Conservation (phyloP, 2,329 filamentous ascomycete species). For the Paraphaeosphaeria sporulosa region DNA sequence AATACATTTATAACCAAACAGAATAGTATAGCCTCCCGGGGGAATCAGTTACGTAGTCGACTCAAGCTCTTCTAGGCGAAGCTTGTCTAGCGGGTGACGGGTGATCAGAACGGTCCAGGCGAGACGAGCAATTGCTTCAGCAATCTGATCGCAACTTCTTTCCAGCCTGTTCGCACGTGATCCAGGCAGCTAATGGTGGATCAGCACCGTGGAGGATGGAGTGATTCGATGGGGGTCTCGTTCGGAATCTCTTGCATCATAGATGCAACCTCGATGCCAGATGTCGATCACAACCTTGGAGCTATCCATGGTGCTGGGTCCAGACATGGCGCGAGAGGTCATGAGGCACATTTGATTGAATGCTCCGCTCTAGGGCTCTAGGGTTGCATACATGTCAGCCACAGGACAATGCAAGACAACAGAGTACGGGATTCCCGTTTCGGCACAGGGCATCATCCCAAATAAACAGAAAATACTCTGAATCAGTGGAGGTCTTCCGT, state of each 20-base stretch:
- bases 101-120: not conserved
- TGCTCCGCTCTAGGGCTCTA: not conserved
- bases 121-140: not conserved
- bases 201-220: no score
- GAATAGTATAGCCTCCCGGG: not conserved
- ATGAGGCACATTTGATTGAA: not conserved
- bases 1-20: not conserved
- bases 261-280: not conserved
- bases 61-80: not conserved
- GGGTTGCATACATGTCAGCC: not conserved
- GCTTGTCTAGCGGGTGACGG: not conserved
- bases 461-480: not conserved
- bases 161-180: no score
- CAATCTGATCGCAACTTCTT: not conserved
- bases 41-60: not conserved
- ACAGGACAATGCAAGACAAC: not conserved
- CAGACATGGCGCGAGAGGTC: not conserved
- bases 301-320: not conserved
- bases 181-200: no score
- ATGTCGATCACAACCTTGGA: not conserved
- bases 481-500: not conserved
- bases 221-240: not conserved
- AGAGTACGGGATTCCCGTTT: not conserved
- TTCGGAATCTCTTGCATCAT: not conserved
- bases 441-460: not conserved